Percentiles rank a stretch among this genome's conserved stretches.
Conservation (phyloP, 352 stramenopile genomes). For the Ochromonadaceae sp. region DNA sequence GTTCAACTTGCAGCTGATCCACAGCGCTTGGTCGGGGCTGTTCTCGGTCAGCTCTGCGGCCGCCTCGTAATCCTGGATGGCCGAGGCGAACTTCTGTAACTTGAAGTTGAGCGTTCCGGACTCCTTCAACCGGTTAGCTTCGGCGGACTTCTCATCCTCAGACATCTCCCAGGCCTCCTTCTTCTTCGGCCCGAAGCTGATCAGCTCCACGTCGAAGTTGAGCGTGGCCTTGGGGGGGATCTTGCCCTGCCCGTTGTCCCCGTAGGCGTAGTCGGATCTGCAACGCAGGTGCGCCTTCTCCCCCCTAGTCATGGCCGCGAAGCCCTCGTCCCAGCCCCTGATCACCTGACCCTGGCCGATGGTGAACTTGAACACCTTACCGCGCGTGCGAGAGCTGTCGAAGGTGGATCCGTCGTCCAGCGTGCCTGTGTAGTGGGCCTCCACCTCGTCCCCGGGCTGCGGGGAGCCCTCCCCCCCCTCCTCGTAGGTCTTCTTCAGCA, state of each 20-base stretch:
- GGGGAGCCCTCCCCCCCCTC: conserved; percentile 62
- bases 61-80: conserved; percentile 28
- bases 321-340: conserved; percentile 43
- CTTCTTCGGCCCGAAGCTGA: conserved; percentile 36
- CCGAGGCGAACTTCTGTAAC: conserved; percentile 31
- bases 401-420: conserved; percentile 83
- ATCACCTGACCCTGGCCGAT: conserved; percentile 49
- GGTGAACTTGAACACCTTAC: conserved; percentile 43
- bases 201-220: conserved; percentile 46
- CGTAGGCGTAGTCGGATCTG: conserved; percentile 43
- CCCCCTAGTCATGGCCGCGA: conserved; percentile 41
- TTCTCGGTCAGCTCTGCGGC: conserved; percentile 21
- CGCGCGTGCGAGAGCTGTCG: conserved; percentile 41
- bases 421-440: conserved; percentile 85
- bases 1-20: conserved; percentile 15
- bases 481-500: conserved; percentile 72
- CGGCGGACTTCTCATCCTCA: conserved; percentile 29
- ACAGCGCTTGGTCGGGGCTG: conserved; percentile 10
- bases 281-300: conserved; percentile 41
- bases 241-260: conserved; percentile 27
- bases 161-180: conserved; percentile 39
- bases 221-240: conserved; percentile 44
- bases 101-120: conserved; percentile 35
- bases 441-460: conserved; percentile 56
- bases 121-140: conserved; percentile 30